Evolutionary conservation across 768 basidiomycete genomes (phyloP).

Genomic region (Tulasnella calospora): DNA sequence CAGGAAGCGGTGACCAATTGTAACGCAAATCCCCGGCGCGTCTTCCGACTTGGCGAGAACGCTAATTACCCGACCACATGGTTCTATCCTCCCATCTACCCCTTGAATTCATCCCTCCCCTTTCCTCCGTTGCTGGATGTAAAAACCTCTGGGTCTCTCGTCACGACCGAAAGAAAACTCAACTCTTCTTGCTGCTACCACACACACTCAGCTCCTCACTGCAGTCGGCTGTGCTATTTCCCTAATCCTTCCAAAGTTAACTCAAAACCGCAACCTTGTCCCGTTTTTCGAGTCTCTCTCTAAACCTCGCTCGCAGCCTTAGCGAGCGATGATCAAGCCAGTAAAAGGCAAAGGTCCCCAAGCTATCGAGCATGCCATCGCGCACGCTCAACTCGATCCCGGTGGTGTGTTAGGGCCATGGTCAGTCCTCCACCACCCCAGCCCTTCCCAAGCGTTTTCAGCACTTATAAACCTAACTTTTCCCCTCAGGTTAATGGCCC

Average conservation of each 20-base stretch:
- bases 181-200: neutral
- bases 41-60: neutral
- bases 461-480: neutral
- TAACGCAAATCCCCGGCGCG: neutral
- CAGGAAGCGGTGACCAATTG: neutral
- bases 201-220: neutral
- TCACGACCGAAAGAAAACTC: neutral
- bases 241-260: neutral
- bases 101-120: neutral
- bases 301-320: neutral
- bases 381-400: neutral
- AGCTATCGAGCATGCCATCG: neutral
- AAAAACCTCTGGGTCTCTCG: neutral
- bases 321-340: neutral
- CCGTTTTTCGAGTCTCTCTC: neutral
- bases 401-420: neutral
- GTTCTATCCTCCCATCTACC: neutral
- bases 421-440: neutral
- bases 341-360: neutral
- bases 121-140: neutral
- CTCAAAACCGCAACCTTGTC: neutral
- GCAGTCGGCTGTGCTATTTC: neutral
- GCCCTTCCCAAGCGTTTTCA: neutral
- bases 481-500: neutral
- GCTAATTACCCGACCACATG: neutral